Conservation (phyloP, 2,329 filamentous ascomycete species). For the Calonectria fujianensis region DNA sequence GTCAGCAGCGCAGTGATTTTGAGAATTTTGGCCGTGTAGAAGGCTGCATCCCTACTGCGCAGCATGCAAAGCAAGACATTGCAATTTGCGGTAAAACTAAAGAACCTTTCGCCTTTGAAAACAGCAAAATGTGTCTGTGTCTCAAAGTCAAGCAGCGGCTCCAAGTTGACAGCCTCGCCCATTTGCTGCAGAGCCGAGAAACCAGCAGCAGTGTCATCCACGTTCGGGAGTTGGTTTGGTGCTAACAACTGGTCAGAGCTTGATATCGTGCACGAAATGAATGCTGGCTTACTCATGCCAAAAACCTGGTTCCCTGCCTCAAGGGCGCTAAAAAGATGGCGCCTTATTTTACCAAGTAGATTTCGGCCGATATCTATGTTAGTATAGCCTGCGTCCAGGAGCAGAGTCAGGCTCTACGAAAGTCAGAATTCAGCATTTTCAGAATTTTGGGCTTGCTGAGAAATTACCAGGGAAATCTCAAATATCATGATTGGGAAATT, state of each 20-base stretch:
- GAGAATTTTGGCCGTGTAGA: background rate
- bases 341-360: background rate
- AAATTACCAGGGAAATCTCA: slow-evolving; percentile 8
- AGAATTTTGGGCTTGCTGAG: background rate
- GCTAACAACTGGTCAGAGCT: background rate
- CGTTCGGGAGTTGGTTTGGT: background rate
- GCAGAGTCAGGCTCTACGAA: background rate
- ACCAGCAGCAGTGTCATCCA: slow-evolving; percentile 2
- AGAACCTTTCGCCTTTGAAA: background rate
- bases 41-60: background rate
- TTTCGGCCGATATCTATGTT: background rate
- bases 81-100: slow-evolving; percentile 20
- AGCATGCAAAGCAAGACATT: slow-evolving; percentile 8
- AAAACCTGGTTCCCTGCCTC: background rate
- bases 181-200: background rate
- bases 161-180: background rate
- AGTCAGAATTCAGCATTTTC: background rate
- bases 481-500: slow-evolving; percentile 12
- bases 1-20: background rate
- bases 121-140: background rate
- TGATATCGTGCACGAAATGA: too few species aligned
- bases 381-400: slow-evolving; percentile 1
- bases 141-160: background rate
- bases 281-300: slow-evolving; percentile 1
- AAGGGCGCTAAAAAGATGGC: background rate